Conservation (phyloP, 164 flowering plant species). For the Nymphaea thermarum region DNA sequence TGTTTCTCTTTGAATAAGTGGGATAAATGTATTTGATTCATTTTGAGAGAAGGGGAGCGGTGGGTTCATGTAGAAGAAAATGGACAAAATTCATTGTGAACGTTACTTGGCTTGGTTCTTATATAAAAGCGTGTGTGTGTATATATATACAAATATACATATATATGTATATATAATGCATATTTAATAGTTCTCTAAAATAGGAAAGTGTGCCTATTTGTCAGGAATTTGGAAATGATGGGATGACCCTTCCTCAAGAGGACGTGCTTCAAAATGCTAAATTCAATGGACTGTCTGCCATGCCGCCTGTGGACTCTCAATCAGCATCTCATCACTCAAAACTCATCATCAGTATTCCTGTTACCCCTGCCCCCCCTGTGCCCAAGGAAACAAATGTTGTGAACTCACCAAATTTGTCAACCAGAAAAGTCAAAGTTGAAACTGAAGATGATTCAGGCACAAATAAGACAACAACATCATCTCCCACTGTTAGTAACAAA, state of each 20-base stretch:
- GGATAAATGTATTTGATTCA: no score
- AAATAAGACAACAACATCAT: background rate
- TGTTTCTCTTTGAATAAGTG: no score
- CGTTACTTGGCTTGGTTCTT: background rate
- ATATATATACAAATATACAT: no score
- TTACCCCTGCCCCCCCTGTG: conserved; percentile 13
- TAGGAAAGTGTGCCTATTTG: background rate
- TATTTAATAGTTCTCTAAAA: background rate
- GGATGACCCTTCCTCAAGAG: conserved; percentile 8
- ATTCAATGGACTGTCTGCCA: conserved; percentile 16
- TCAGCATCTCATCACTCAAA: conserved; percentile 13
- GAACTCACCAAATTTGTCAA: conserved; percentile 10
- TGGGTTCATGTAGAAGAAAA: no score
- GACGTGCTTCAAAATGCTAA: conserved; percentile 11
- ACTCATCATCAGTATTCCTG: conserved; percentile 11
- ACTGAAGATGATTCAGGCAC: conserved; percentile 11
- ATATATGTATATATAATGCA: background rate
- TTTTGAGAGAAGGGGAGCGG: background rate
- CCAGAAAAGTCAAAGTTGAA: conserved; percentile 22
- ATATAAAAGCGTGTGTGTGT: background rate
- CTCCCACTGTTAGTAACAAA: background rate
- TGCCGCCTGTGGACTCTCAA: conserved; percentile 12
- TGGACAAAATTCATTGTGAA: background rate
- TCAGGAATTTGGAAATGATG: conserved; percentile 4
- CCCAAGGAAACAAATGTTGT: conserved; percentile 16